A percentile compares a stretch with the other conserved stretches of the same genome.
These are phyloP conservation scores for Trichophyton mentagrophytes DNA, from an alignment of 2,329 filamentous ascomycete species.

Conservation along the genomic window DNA sequence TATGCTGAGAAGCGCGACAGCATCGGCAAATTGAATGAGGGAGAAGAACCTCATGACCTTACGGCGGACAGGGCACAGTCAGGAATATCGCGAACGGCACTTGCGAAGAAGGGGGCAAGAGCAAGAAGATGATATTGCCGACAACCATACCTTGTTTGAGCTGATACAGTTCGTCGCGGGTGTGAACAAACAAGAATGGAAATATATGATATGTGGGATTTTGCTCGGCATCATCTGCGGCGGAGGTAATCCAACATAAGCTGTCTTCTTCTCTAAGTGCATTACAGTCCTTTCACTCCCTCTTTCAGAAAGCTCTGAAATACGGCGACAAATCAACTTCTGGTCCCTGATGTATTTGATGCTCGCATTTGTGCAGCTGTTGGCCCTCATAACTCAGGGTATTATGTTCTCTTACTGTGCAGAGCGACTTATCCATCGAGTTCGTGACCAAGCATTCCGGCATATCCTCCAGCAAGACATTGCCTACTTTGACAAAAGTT, in stretches of 20 bases:
- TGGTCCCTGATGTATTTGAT: conserved; percentile 85
- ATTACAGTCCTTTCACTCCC: conserved; percentile 58
- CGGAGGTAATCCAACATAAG: conserved; percentile 63
- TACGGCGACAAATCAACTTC: conserved; percentile 62
- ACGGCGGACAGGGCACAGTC: neutral
- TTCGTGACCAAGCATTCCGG: conserved; percentile 69
- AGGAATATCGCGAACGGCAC: neutral
- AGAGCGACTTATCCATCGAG: conserved; percentile 71
- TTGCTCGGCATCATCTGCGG: conserved; percentile 65
- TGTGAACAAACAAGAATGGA: conserved; percentile 64
- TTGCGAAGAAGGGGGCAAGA: neutral
- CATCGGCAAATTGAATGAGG: neutral
- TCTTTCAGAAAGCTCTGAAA: conserved; percentile 37
- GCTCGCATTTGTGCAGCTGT: conserved; percentile 59
- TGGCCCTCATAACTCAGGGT: conserved; percentile 57
- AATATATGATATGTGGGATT: conserved; percentile 59
- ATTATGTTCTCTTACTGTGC: conserved; percentile 69
- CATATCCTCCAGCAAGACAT: conserved; percentile 87
- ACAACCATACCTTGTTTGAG: conserved; percentile 17
- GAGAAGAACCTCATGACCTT: neutral
- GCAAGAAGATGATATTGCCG: neutral
- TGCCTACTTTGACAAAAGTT: conserved; percentile 84
- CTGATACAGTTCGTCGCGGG: conserved; percentile 64
- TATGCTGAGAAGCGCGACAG: neutral
- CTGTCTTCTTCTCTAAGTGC: conserved; percentile 79